phyloP scores from a whole-genome alignment of 1,139 yeast genomes.

The Candida sanyaensis region DNA sequence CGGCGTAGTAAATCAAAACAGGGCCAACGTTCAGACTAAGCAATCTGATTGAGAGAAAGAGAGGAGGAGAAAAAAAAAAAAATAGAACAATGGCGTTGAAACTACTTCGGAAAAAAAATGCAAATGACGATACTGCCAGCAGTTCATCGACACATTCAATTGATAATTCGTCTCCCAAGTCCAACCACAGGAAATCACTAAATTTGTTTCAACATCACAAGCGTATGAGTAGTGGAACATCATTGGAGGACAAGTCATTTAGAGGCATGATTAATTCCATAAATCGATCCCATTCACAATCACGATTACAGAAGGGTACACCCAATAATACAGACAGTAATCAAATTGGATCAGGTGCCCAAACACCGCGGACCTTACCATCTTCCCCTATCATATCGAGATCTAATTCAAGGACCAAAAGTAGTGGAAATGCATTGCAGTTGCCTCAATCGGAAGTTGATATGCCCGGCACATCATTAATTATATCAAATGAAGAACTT shows the following conservation, averaged over 20 bases:
- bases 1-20: too few species aligned
- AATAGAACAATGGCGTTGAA: conserved; percentile 1
- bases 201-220: conserved; percentile 4
- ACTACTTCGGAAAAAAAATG: background rate
- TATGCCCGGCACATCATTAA: background rate
- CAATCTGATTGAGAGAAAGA: background rate
- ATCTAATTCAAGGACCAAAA: conserved; percentile 2
- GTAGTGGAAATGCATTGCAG: background rate
- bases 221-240: background rate
- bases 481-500: conserved; percentile 1
- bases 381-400: conserved; percentile 3
- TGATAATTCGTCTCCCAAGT: background rate
- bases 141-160: background rate
- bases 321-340: background rate
- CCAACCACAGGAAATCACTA: conserved; percentile 1
- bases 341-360: conserved; percentile 4
- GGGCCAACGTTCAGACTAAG: too few species aligned
- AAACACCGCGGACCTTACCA: conserved; percentile 2
- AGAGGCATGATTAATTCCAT: conserved; percentile 5
- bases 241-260: conserved; percentile 7
- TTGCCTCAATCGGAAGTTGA: background rate
- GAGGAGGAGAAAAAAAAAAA: background rate
- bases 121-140: background rate
- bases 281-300: conserved; percentile 2
- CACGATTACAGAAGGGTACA: background rate